These are phyloP conservation scores for Eragrostis tef DNA, from an alignment of 202 grass and related monocot species.

Conservation along the genomic window DNA sequence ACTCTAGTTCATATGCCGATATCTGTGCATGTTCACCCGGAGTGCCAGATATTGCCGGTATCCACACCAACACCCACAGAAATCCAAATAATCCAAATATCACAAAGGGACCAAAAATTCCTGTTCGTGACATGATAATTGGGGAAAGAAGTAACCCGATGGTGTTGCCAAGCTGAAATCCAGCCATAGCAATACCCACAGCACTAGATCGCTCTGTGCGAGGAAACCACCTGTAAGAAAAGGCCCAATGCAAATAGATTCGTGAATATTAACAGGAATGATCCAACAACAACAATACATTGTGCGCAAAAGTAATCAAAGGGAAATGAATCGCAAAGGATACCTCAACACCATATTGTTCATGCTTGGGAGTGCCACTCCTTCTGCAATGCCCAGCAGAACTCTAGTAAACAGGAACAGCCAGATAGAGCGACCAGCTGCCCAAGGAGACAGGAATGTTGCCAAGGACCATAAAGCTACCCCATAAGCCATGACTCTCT, in stretches of 20 bases:
- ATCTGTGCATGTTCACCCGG: conserved; percentile 76
- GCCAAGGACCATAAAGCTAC: conserved; percentile 96
- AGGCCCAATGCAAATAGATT: conserved; percentile 42
- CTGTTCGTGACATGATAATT: conserved; percentile 87
- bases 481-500: conserved; percentile 88
- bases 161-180: conserved; percentile 94
- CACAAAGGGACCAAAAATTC: conserved; percentile 92
- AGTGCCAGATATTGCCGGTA: conserved; percentile 79
- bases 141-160: conserved; percentile 86
- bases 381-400: conserved; percentile 88
- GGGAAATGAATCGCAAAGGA: conserved; percentile 36
- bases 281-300: conserved; percentile 20
- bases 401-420: conserved; percentile 77
- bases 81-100: conserved; percentile 98
- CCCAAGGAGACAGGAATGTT: conserved; percentile 93
- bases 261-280: conserved; percentile 25
- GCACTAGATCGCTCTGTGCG: conserved; percentile 87
- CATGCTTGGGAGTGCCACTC: conserved; percentile 97
- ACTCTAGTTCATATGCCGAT: conserved; percentile 82
- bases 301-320: conserved; percentile 22
- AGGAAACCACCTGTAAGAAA: conserved; percentile 97
- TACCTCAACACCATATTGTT: conserved; percentile 97
- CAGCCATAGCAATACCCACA: conserved; percentile 91
- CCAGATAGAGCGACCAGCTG: conserved; percentile 73
- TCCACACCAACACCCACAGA: conserved; percentile 95